Evolutionary conservation across 2,329 filamentous ascomycete species (phyloP).

Genomic region (Ambrosiella xylebori): DNA sequence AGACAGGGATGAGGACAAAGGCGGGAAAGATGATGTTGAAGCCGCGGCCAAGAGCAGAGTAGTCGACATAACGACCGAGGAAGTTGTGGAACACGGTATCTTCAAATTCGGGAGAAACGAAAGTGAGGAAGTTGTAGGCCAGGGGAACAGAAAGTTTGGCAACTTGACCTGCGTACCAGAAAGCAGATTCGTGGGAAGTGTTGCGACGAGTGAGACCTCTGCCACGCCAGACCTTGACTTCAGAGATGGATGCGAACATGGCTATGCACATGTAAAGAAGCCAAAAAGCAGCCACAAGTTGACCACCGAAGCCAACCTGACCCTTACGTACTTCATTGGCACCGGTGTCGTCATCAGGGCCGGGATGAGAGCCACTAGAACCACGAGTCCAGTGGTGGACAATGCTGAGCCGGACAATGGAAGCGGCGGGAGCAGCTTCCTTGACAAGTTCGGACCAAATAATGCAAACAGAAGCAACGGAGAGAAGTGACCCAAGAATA

Average conservation of each 20-base stretch:
- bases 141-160: conserved; percentile 85
- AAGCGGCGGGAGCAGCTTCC: conserved; percentile 58
- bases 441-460: conserved; percentile 92
- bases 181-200: conserved; percentile 82
- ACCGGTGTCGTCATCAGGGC: not conserved
- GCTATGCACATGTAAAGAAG: conserved; percentile 92
- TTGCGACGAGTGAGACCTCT: conserved; percentile 77
- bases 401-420: conserved; percentile 48
- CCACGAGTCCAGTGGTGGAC: conserved; percentile 54
- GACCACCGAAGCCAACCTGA: conserved; percentile 70
- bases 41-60: conserved; percentile 65
- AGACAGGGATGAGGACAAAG: conserved; percentile 70
- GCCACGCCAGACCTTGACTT: conserved; percentile 95
- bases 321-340: conserved; percentile 33
- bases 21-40: conserved; percentile 84
- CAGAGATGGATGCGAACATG: conserved; percentile 70
- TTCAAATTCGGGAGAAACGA: conserved; percentile 53
- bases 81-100: conserved; percentile 78
- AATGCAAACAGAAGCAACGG: conserved; percentile 62
- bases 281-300: conserved; percentile 72
- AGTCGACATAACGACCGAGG: conserved; percentile 63
- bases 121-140: conserved; percentile 91
- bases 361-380: not conserved
- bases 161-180: conserved; percentile 89
- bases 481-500: conserved; percentile 46